phyloP scores from a whole-genome alignment of 306 rosid species.

The Malus fusca region DNA sequence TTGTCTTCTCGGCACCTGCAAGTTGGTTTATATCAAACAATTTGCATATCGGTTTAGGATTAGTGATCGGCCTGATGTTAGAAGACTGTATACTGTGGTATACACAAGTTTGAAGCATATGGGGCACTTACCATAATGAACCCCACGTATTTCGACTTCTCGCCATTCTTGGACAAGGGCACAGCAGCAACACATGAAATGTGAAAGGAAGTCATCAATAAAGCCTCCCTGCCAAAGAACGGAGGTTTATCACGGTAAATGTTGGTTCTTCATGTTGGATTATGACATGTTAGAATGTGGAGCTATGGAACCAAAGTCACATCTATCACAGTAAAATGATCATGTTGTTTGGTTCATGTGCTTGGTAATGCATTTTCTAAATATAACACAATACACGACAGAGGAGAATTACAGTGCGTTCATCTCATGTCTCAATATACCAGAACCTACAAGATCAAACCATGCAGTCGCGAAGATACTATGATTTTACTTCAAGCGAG shows the following conservation, averaged over 20 bases:
- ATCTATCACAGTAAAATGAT: neutral
- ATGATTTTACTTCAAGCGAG: neutral
- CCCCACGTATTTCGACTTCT: slow-evolving; percentile 88
- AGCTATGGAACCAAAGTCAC: neutral
- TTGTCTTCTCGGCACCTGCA: slow-evolving; percentile 81
- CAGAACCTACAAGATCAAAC: neutral
- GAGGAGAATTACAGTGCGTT: neutral
- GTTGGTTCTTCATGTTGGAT: neutral
- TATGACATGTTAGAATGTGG: neutral
- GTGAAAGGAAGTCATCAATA: slow-evolving; percentile 90
- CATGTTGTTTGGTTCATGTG: neutral
- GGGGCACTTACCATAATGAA: slow-evolving; percentile 44
- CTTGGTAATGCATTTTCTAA: too few species aligned
- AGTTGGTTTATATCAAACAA: slow-evolving; percentile 16
- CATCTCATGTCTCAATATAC: neutral
- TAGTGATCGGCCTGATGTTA: neutral
- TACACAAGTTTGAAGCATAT: neutral
- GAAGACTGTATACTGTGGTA: neutral
- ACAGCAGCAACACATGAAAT: slow-evolving; percentile 95
- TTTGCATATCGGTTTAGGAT: neutral
- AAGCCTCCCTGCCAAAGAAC: slow-evolving; percentile 63
- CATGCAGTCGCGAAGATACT: neutral
- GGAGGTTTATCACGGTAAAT: neutral
- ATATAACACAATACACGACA: neutral
- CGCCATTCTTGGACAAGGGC: slow-evolving; percentile 99